Conservation (phyloP, 495 filamentous ascomycete genomes). For the Xylaria flabelliformis region DNA sequence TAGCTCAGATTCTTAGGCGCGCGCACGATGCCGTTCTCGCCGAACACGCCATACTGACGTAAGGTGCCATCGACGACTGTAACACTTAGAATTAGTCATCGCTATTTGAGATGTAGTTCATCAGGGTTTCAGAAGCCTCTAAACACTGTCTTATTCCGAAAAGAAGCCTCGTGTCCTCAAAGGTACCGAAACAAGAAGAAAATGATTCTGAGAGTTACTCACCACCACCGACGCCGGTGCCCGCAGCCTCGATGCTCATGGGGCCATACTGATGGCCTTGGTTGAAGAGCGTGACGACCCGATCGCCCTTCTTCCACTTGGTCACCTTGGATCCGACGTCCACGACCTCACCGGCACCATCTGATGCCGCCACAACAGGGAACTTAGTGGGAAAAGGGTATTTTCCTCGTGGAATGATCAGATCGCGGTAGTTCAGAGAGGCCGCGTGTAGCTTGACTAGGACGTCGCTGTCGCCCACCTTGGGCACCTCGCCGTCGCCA, state of each 20-base stretch:
- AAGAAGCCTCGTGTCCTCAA: too few species aligned
- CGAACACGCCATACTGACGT: slow-evolving; percentile 73
- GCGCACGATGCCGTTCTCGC: slow-evolving; percentile 71
- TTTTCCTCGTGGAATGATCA: slow-evolving; percentile 74
- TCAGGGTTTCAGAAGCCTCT: too few species aligned
- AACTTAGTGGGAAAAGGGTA: slow-evolving; percentile 69
- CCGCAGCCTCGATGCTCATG: slow-evolving; percentile 49
- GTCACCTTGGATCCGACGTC: slow-evolving; percentile 71
- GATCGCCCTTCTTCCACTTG: slow-evolving; percentile 72
- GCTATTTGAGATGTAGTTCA: too few species aligned
- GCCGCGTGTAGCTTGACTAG: slow-evolving; percentile 77
- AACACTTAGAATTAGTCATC: too few species aligned
- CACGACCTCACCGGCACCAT: slow-evolving; percentile 77
- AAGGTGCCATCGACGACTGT: slow-evolving; percentile 69
- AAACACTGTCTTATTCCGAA: too few species aligned
- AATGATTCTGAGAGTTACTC: too few species aligned
- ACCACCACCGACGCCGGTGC: slow-evolving; percentile 70
- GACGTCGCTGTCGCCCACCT: slow-evolving; percentile 71
- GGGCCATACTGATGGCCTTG: slow-evolving; percentile 72
- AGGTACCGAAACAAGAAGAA: too few species aligned
- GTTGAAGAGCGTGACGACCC: slow-evolving; percentile 79
- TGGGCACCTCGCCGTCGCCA: slow-evolving; percentile 60
- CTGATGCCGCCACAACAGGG: slow-evolving; percentile 73
- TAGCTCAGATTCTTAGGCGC: slow-evolving; percentile 67
- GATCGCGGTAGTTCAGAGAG: slow-evolving; percentile 84